These are phyloP conservation scores for Musa acuminata DNA, from an alignment of 176 grass and related monocot genomes.

Conservation along the genomic window DNA sequence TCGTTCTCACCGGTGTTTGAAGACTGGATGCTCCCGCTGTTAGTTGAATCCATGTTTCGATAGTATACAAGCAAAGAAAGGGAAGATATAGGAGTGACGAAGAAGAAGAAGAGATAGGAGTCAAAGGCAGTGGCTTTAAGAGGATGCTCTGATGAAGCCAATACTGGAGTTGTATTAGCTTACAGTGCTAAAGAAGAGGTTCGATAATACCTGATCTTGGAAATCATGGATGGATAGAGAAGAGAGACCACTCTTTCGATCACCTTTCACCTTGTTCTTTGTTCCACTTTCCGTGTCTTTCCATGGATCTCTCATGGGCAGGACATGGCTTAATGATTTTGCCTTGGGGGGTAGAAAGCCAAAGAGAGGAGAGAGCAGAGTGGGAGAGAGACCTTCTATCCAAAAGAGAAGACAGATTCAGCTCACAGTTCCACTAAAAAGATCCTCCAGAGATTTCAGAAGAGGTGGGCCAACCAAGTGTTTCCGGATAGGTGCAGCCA, in stretches of 20 bases:
- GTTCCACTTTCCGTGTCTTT: constrained; percentile 11
- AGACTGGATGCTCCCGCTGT: constrained; percentile 72
- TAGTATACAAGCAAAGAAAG: no score
- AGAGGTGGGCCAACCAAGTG: constrained; percentile 1
- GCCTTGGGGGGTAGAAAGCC: neutral
- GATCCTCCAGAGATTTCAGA: constrained; percentile 5
- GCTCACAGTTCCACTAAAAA: constrained; percentile 16
- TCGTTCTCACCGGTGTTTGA: constrained; percentile 53
- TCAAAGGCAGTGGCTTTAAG: neutral
- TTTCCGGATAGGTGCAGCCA: no score
- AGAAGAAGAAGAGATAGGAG: neutral
- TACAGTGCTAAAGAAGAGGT: no score
- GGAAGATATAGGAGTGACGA: neutral
- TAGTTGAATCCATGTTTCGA: constrained; percentile 59
- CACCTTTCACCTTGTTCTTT: neutral
- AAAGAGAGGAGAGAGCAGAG: constrained; percentile 6
- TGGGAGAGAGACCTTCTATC: neutral
- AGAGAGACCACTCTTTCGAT: no score
- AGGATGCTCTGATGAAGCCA: neutral
- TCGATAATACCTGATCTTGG: no score
- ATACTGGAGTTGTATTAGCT: no score
- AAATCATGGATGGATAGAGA: neutral
- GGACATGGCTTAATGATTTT: neutral
- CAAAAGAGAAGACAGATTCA: constrained; percentile 22
- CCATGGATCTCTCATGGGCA: constrained; percentile 9